These are phyloP conservation scores for Saccharomyces jurei DNA, from an alignment of 805 yeast genomes.

Conservation along the genomic window DNA sequence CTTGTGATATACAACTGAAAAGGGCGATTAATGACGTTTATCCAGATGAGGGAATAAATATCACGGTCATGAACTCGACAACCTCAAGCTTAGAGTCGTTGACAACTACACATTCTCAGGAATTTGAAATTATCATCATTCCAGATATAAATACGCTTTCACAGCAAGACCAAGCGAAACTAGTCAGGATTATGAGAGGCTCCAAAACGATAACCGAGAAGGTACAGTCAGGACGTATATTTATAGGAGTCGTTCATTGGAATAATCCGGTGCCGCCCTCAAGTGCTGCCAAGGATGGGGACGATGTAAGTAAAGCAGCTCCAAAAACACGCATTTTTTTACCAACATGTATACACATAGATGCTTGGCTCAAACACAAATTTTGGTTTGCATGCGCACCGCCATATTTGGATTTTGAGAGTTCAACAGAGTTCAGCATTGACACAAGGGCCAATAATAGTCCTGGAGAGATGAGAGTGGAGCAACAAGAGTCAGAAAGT, in stretches of 20 bases:
- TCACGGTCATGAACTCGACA: not conserved
- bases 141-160: slow-evolving; percentile 13
- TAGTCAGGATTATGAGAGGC: slow-evolving; percentile 10
- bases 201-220: not conserved
- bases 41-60: not conserved
- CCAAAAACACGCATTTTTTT: not conserved
- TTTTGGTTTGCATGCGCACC: slow-evolving; percentile 27
- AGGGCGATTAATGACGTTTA: not conserved
- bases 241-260: slow-evolving; percentile 11
- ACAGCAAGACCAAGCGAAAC: slow-evolving; percentile 7
- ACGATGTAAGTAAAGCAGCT: not conserved
- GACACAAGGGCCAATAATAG: not conserved
- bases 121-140: slow-evolving; percentile 9
- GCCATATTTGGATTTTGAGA: slow-evolving; percentile 2
- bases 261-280: not conserved
- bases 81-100: not conserved
- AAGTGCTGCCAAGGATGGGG: not conserved
- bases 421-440: not conserved
- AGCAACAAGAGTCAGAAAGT: not conserved
- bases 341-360: slow-evolving; percentile 6
- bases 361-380: slow-evolving; percentile 36
- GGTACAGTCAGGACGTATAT: not conserved
- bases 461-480: not conserved
- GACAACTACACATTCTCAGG: not conserved
- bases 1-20: not conserved